These are phyloP conservation scores for Solanum sejunctum DNA, from an alignment of 257 asterid genomes.

Conservation along the genomic window DNA sequence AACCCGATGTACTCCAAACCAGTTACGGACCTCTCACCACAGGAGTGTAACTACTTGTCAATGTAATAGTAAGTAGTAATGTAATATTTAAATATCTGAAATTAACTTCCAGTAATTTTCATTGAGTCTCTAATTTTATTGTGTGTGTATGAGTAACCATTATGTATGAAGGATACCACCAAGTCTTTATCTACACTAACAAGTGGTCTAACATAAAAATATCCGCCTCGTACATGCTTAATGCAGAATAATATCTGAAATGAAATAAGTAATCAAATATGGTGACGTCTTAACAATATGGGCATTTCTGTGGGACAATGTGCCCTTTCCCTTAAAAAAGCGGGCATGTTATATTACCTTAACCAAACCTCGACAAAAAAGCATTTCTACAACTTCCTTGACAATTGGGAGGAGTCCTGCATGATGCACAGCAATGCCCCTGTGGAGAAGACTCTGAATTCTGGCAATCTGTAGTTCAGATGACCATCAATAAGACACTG, in stretches of 20 bases:
- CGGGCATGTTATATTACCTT: constrained; percentile 41
- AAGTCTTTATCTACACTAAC: not conserved
- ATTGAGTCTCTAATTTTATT: not conserved
- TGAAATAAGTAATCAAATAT: not conserved
- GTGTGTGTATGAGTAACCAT: not conserved
- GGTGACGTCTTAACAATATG: not conserved
- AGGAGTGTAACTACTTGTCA: not conserved
- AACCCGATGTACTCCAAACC: not conserved
- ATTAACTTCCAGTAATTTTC: not conserved
- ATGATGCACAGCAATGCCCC: constrained; percentile 98
- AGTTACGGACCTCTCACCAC: not conserved
- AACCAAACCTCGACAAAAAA: constrained; percentile 93
- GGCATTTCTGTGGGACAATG: not conserved
- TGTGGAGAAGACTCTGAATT: constrained; percentile 81
- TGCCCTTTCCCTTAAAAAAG: not conserved
- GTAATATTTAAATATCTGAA: not conserved
- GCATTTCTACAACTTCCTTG: constrained; percentile 99
- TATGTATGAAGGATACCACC: not conserved
- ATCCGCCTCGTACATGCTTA: not conserved
- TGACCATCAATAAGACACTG: constrained; percentile 1
- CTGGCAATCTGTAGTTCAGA: constrained; percentile 61
- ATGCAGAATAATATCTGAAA: not conserved
- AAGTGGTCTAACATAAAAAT: not conserved
- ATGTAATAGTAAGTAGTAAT: not conserved
- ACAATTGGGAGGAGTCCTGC: constrained; percentile 98